A percentile compares a stretch with the other conserved stretches of the same genome.
phyloP scores from a whole-genome alignment of 495 filamentous ascomycete species.

The Glonium stellatum region DNA sequence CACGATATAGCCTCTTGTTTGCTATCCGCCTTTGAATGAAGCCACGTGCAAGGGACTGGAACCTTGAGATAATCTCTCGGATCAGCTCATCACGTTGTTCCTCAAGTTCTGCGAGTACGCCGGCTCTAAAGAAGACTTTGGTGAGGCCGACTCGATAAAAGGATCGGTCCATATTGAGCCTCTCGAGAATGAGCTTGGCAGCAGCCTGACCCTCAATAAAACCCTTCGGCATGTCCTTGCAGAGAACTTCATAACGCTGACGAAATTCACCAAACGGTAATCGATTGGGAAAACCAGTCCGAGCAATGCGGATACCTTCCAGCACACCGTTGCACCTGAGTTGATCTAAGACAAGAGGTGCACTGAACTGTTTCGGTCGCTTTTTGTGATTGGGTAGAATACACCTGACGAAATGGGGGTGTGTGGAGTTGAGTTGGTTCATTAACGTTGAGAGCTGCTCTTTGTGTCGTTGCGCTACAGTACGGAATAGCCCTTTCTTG shows the following conservation, averaged over 20 bases:
- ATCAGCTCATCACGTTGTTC: slow-evolving; percentile 90
- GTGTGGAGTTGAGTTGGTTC: slow-evolving; percentile 90
- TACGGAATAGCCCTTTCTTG: slow-evolving; percentile 96
- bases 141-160: slow-evolving; percentile 92
- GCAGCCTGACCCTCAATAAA: slow-evolving; percentile 85
- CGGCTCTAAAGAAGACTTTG: slow-evolving; percentile 97
- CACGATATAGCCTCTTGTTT: slow-evolving; percentile 85
- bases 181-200: slow-evolving; percentile 81
- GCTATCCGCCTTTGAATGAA: slow-evolving; percentile 82
- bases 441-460: slow-evolving; percentile 93
- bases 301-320: slow-evolving; percentile 94
- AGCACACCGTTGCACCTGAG: slow-evolving; percentile 97
- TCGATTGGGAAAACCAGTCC: slow-evolving; percentile 97
- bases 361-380: slow-evolving; percentile 84
- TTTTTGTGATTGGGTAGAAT: slow-evolving; percentile 99
- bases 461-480: slow-evolving; percentile 94
- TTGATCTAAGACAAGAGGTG: slow-evolving; percentile 86
- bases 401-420: slow-evolving; percentile 97
- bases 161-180: slow-evolving; percentile 72
- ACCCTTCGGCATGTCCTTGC: slow-evolving; percentile 78
- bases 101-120: slow-evolving; percentile 93
- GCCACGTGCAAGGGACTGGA: slow-evolving; percentile 85
- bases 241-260: slow-evolving; percentile 95
- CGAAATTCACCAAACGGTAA: slow-evolving; percentile 90
- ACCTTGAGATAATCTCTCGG: slow-evolving; percentile 83